Conservation (phyloP, 768 basidiomycete genomes). For the Suillus decipiens region DNA sequence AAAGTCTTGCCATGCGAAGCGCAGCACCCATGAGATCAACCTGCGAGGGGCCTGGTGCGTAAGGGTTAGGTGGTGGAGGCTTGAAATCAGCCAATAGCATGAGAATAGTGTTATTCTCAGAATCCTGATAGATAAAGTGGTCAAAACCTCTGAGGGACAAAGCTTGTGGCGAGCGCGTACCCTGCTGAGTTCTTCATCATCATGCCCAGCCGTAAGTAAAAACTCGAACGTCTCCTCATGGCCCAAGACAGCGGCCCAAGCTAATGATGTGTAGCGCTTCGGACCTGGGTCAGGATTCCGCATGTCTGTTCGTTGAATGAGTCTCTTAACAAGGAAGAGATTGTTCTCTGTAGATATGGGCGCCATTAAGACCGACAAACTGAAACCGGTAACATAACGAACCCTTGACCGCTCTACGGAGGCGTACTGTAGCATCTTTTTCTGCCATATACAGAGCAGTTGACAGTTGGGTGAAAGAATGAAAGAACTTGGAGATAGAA, state of each 20-base stretch:
- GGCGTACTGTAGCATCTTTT: conserved; percentile 73
- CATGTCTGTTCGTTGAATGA: conserved; percentile 84
- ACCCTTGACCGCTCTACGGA: conserved; percentile 84
- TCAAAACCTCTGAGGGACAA: conserved; percentile 16
- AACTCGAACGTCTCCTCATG: conserved; percentile 95
- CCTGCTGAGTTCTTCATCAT: conserved; percentile 90
- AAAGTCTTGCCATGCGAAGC: conserved; percentile 84
- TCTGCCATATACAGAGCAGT: conserved; percentile 63
- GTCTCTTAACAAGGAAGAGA: conserved; percentile 86
- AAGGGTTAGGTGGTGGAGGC: conserved; percentile 49
- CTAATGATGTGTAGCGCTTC: conserved; percentile 81
- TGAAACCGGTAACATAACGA: conserved; percentile 10
- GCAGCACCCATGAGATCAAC: conserved; percentile 71
- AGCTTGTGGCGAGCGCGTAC: conserved; percentile 45
- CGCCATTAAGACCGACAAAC: not conserved
- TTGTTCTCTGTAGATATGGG: conserved; percentile 75
- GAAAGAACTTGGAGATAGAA: conserved; percentile 18
- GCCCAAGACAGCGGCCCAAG: conserved; percentile 88
- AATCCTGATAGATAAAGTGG: conserved; percentile 58
- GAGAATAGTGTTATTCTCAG: conserved; percentile 90
- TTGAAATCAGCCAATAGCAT: conserved; percentile 89
- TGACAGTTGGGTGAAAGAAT: conserved; percentile 20
- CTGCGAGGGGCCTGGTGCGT: conserved; percentile 47
- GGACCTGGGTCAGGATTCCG: conserved; percentile 83
- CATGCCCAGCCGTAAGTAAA: conserved; percentile 82